A percentile compares a stretch with the other conserved stretches of the same genome.
These are phyloP conservation scores for Monosporascus sp. DNA, from an alignment of 2,329 filamentous ascomycete species.

Conservation along the genomic window DNA sequence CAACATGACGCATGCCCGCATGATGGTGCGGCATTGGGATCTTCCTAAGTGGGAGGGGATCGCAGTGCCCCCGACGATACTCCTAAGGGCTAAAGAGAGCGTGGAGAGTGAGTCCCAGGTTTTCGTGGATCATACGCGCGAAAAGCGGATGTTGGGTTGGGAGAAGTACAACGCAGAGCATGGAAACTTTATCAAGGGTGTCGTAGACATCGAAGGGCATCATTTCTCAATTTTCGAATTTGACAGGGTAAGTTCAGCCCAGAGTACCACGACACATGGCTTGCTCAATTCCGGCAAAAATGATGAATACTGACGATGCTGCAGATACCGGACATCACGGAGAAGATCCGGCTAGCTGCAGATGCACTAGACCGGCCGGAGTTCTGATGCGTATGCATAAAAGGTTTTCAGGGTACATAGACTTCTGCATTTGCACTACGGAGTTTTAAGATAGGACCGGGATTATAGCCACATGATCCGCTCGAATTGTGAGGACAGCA, in stretches of 20 bases:
- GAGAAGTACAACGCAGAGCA: constrained; percentile 33
- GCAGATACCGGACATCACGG: constrained; percentile 20
- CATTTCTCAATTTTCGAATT: constrained; percentile 38
- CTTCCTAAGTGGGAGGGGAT: constrained; percentile 20
- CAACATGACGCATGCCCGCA: constrained; percentile 27
- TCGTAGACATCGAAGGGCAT: constrained; percentile 46
- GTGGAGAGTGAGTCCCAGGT: constrained; percentile 10
- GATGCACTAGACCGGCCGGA: constrained; percentile 15
- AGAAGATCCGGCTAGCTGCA: constrained; percentile 21
- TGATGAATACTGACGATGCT: neutral
- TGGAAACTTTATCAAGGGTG: constrained; percentile 36
- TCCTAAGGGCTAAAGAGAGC: constrained; percentile 36
- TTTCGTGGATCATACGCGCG: constrained; percentile 39
- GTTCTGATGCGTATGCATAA: constrained; percentile 3
- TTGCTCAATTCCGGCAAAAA: neutral
- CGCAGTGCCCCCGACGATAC: constrained; percentile 33
- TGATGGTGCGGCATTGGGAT: constrained; percentile 24
- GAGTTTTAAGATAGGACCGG: neutral
- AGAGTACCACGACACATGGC: neutral
- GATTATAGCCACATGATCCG: too few relatives aligned
- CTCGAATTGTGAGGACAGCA: neutral
- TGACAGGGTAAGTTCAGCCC: constrained; percentile 18
- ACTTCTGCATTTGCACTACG: neutral
- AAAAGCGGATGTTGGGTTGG: constrained; percentile 43
- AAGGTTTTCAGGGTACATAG: neutral